A percentile compares a stretch with the other conserved stretches of the same genome.
phyloP scores from a whole-genome alignment of 1,139 yeast genomes.

The Taphrina sp. region DNA sequence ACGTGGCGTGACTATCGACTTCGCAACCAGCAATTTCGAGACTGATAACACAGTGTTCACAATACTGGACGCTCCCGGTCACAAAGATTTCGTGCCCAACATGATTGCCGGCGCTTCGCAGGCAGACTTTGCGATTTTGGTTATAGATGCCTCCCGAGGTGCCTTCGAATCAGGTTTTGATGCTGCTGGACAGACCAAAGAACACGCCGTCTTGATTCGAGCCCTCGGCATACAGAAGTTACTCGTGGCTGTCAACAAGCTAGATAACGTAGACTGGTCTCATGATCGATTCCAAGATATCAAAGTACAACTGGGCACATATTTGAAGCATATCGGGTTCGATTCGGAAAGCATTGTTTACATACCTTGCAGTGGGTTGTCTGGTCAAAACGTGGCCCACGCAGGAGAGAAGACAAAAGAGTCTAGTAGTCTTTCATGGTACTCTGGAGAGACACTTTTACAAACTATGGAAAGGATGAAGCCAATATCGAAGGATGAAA shows the following conservation, averaged over 20 bases:
- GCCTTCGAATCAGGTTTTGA: conserved; percentile 90
- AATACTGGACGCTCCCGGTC: conserved; percentile 98
- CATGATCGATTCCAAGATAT: conserved; percentile 64
- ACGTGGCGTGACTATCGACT: conserved; percentile 88
- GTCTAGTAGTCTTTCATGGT: conserved; percentile 39
- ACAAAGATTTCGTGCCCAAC: conserved; percentile 94
- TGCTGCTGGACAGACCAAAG: conserved; percentile 89
- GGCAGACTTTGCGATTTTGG: conserved; percentile 66
- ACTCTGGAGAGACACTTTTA: conserved; percentile 7
- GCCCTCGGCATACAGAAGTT: conserved; percentile 75
- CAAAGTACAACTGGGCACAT: conserved; percentile 56
- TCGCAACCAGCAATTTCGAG: conserved; percentile 79
- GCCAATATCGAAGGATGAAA: conserved; percentile 6
- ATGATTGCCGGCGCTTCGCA: conserved; percentile 97
- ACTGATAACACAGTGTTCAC: conserved; percentile 67
- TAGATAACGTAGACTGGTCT: conserved; percentile 75
- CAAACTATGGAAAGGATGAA: conserved; percentile 13
- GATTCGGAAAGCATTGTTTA: conserved; percentile 53
- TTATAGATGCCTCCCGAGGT: conserved; percentile 73
- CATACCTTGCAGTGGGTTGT: conserved; percentile 82
- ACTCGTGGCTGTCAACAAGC: conserved; percentile 79
- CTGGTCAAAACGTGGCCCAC: conserved; percentile 75
- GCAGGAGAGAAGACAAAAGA: conserved; percentile 43
- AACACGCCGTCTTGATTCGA: conserved; percentile 81
- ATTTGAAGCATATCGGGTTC: conserved; percentile 66